Base-by-base conservation (phyloP, 2,329 filamentous ascomycete genomes). In the Sporothrix protearum region DNA sequence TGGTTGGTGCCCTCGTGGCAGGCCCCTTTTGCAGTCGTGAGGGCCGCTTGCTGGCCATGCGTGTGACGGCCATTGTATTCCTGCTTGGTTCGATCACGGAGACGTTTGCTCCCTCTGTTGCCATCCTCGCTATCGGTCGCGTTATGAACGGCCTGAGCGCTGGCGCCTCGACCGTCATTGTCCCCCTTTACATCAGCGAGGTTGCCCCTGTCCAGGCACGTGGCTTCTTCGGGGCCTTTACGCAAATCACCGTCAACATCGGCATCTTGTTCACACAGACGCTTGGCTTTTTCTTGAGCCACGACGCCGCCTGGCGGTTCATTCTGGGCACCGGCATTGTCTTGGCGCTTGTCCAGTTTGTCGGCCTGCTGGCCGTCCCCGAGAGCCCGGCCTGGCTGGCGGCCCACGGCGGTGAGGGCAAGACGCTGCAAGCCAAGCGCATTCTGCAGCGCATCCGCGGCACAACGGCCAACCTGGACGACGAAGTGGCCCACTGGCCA, bases 111-210 rank as follows among this genome's bases (percentile, higher is more conserved):
- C 82, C 85, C 2, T 88, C 86, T 51, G 90, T 96, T 22, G 80
- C 85, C 2, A 78, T 91, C 39, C 84, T 99, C 80, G 87, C 88
- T 0, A 74, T 92, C 19, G 96, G 95, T 5, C 87, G 96, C 28
- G 83, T 97, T 28, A 78, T 98, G 16, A 91, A 92, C 9, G 96
- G 96, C 12, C 79, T 97, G 1, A 94, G 92, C 7, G 94, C 94
- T 6, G 96, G 96, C 28, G 93, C 94, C 2, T 89, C 94, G 1
- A 95, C 96, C 2, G 96, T 99, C 25, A 92, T 97, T 47, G 94
- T 96, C 2, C 96, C 96, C 0, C 88, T 99, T 25, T 99, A 97
- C 83, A 93, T 99, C 76, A 94, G 93, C 61, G 96, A 99, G 80
- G 87, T 97, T 33, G 91, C 94, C 0, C 96, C 95, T 3, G 88